A percentile compares a stretch with the other conserved stretches of the same genome.
Evolutionary conservation across 1,139 yeast species (phyloP).

Genomic region (Candida pseudoviswanathii): DNA sequence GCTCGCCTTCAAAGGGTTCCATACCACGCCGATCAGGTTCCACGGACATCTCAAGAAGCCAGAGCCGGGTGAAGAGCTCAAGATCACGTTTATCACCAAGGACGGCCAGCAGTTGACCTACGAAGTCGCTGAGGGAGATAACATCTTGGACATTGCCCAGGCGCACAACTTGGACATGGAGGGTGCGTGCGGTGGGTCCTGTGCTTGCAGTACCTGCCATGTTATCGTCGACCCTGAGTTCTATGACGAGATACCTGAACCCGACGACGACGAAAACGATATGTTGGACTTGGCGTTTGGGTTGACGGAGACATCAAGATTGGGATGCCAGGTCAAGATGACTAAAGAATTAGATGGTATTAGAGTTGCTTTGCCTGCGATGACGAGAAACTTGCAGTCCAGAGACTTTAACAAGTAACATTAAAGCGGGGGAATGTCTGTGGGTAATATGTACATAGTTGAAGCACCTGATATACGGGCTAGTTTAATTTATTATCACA

Average conservation of each 20-base stretch:
- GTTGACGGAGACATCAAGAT: constrained; percentile 89
- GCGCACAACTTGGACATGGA: constrained; percentile 93
- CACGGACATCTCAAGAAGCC: constrained; percentile 93
- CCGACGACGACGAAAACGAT: constrained; percentile 96
- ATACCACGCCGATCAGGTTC: constrained; percentile 21
- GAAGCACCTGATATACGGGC: background rate
- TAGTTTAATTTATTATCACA: background rate
- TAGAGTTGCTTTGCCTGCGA: constrained; percentile 94
- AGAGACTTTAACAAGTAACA: constrained; percentile 60
- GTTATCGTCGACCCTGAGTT: constrained; percentile 93
- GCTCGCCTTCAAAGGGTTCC: constrained; percentile 19
- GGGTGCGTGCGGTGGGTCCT: constrained; percentile 98
- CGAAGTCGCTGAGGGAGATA: constrained; percentile 93
- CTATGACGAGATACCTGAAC: constrained; percentile 90
- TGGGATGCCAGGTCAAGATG: constrained; percentile 94
- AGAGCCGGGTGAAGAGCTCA: constrained; percentile 89
- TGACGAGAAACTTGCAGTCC: constrained; percentile 89
- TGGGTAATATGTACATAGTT: background rate
- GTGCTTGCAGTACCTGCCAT: constrained; percentile 98
- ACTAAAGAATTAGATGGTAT: constrained; percentile 87
- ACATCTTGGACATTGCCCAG: constrained; percentile 90
- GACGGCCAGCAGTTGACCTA: constrained; percentile 81
- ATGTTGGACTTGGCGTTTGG: constrained; percentile 98
- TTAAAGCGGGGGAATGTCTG: background rate
- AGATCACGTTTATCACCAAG: constrained; percentile 87